Percentiles rank a stretch among this genome's conserved stretches.
Evolutionary conservation across 1,139 yeast genomes (phyloP).

Genomic region (Candida tropicalis): DNA sequence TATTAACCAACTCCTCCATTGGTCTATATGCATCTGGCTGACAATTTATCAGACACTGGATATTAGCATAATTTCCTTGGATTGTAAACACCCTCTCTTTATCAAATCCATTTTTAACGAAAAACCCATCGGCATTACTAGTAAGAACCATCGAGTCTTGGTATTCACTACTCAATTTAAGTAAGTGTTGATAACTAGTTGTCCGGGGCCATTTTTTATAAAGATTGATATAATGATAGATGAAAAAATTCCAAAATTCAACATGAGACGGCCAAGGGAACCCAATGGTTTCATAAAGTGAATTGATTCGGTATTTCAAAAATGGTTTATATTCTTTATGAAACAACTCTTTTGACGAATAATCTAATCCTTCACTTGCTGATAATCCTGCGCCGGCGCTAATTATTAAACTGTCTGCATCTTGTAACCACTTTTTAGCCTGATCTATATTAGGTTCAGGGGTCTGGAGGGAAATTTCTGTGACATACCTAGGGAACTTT

Average conservation of each 20-base stretch:
- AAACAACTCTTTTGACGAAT: conserved; percentile 11
- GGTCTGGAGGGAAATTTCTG: neutral
- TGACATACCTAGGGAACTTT: neutral
- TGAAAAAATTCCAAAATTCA: conserved; percentile 16
- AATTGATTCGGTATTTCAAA: conserved; percentile 9
- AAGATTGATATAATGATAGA: conserved; percentile 13
- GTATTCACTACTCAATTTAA: neutral
- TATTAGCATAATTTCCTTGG: conserved; percentile 13
- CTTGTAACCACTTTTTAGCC: conserved; percentile 6
- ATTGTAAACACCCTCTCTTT: conserved; percentile 9
- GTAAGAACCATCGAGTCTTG: conserved; percentile 14
- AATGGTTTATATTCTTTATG: conserved; percentile 10
- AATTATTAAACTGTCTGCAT: conserved; percentile 9
- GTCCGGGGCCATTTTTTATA: conserved; percentile 11
- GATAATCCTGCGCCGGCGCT: conserved; percentile 15
- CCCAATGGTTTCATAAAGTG: conserved; percentile 13
- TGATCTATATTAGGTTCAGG: conserved; percentile 1
- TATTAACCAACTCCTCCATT: conserved; percentile 8
- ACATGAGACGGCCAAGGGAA: conserved; percentile 12
- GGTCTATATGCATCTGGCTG: conserved; percentile 9
- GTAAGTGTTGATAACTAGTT: conserved; percentile 10
- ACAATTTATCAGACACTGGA: conserved; percentile 12
- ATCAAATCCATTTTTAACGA: conserved; percentile 14
- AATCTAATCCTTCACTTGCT: conserved; percentile 14
- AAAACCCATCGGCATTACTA: conserved; percentile 16